These are phyloP conservation scores for Noccaea bulbosa DNA, from an alignment of 345 rosid genomes.

Conservation along the genomic window DNA sequence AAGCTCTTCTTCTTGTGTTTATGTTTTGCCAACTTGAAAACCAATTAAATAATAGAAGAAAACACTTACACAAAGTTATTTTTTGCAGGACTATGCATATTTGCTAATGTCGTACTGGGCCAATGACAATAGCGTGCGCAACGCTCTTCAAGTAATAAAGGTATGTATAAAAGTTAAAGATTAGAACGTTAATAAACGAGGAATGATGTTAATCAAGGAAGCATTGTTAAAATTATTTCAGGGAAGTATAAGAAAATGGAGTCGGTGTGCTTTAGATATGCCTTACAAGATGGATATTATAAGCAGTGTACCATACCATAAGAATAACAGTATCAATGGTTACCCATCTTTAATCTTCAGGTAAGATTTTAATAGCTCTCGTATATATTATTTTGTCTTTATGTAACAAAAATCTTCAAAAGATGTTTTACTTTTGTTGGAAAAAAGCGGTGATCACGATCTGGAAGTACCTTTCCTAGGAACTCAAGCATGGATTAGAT, in stretches of 20 bases:
- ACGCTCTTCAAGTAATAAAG: background rate
- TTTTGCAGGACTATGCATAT: background rate
- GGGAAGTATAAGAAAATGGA: background rate
- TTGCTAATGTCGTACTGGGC: background rate
- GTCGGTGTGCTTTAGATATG: background rate
- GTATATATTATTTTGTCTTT: background rate
- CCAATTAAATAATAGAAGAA: background rate
- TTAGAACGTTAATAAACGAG: background rate
- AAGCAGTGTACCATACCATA: slow-evolving; percentile 22
- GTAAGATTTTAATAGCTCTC: background rate
- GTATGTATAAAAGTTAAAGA: background rate
- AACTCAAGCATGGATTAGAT: slow-evolving; percentile 66
- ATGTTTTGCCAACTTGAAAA: background rate
- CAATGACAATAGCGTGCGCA: slow-evolving; percentile 1
- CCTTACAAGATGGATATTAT: background rate
- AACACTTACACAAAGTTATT: background rate
- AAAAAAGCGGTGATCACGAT: slow-evolving; percentile 69
- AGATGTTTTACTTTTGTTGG: background rate
- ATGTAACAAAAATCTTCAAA: background rate
- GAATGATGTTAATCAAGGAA: background rate
- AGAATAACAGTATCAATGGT: slow-evolving; percentile 11
- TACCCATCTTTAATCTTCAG: background rate
- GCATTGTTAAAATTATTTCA: background rate
- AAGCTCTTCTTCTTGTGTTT: background rate
- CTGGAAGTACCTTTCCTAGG: slow-evolving; percentile 49